phyloP scores from a whole-genome alignment of 164 flowering plant genomes.

The Malania oleifera region DNA sequence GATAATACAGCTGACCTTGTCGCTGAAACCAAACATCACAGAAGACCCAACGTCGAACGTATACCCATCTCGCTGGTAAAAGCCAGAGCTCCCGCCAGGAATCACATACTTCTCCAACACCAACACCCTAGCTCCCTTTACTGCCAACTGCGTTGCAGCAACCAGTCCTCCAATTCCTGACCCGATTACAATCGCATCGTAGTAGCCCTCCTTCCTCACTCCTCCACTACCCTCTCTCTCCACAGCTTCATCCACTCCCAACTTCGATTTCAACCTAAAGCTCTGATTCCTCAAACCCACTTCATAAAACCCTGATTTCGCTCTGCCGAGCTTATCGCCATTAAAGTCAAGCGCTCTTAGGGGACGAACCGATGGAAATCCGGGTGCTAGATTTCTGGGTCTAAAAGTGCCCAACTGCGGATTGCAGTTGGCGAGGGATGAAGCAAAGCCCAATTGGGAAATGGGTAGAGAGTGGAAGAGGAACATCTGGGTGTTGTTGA shows the following conservation, averaged over 20 bases:
- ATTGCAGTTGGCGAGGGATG: not conserved
- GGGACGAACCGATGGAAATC: not conserved
- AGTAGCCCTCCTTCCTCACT: slow-evolving; percentile 16
- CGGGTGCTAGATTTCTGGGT: slow-evolving; percentile 7
- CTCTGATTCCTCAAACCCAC: slow-evolving; percentile 6
- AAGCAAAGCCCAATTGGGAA: not conserved
- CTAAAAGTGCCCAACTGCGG: not conserved
- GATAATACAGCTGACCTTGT: slow-evolving; percentile 52
- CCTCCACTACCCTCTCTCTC: slow-evolving; percentile 23
- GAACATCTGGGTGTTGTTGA: too few relatives aligned
- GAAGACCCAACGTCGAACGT: slow-evolving; percentile 98
- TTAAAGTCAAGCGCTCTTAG: not conserved
- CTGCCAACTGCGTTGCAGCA: slow-evolving; percentile 92
- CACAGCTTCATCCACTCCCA: slow-evolving; percentile 34
- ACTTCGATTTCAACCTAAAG: slow-evolving; percentile 22
- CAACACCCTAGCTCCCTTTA: slow-evolving; percentile 87
- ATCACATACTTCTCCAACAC: slow-evolving; percentile 95
- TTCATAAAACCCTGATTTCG: slow-evolving; percentile 3
- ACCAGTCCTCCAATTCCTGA: slow-evolving; percentile 97
- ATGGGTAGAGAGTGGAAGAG: not conserved
- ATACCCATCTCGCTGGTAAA: slow-evolving; percentile 78
- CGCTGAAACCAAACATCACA: slow-evolving; percentile 98
- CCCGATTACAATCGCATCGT: slow-evolving; percentile 97
- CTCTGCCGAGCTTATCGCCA: slow-evolving; percentile 1
- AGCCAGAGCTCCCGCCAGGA: slow-evolving; percentile 98